Evolutionary conservation across 495 filamentous ascomycete species (phyloP).

Genomic region (Beverwykella pulmonaria): DNA sequence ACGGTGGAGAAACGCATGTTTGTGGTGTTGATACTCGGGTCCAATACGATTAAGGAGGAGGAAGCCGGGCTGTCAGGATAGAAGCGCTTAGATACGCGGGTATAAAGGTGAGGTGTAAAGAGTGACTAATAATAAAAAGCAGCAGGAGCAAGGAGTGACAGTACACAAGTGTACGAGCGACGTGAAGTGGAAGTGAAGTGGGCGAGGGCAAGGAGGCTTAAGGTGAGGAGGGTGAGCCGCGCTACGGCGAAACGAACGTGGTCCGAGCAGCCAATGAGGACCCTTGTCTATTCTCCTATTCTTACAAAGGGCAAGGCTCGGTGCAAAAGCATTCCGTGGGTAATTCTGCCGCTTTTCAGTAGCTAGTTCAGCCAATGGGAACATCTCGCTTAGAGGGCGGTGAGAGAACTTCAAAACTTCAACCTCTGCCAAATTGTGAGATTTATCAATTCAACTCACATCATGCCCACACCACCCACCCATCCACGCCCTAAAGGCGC

Average conservation of each 20-base stretch:
- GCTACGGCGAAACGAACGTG: constrained; percentile 6
- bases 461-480: no score
- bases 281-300: background rate
- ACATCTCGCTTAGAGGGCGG: no score
- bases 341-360: no score
- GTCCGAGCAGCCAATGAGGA: background rate
- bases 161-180: constrained; percentile 15
- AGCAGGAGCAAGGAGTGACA: constrained; percentile 15
- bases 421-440: no score
- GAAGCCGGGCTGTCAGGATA: background rate
- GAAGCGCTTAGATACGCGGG: background rate
- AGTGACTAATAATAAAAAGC: constrained; percentile 15
- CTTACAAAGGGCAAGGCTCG: no score
- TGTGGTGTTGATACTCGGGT: background rate
- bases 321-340: no score
- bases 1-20: constrained; percentile 49
- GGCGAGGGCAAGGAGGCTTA: background rate
- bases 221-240: constrained; percentile 8
- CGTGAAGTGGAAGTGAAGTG: constrained; percentile 2
- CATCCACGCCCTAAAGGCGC: no score
- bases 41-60: background rate
- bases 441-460: no score
- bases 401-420: no score
- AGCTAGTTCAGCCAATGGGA: no score
- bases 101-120: constrained; percentile 6